Conservation (phyloP, 176 grass and related monocot species). For the Carex scoparia region DNA sequence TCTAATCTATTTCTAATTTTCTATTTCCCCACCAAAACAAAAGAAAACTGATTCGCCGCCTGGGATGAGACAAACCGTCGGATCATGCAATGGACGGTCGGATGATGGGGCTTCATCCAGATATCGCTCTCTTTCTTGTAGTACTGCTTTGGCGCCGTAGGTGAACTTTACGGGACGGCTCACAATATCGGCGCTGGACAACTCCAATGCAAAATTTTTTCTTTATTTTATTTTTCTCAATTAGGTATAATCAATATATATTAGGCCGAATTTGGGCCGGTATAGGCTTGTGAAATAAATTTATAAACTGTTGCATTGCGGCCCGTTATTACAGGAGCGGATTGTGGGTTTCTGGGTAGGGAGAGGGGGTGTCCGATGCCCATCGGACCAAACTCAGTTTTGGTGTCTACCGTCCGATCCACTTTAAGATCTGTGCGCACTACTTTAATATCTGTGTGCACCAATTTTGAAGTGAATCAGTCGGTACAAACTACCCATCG, state of each 20-base stretch:
- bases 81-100: constrained; percentile 8
- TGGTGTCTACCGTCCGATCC: too few relatives aligned
- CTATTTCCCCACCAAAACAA: neutral
- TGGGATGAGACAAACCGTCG: neutral
- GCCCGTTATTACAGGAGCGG: neutral
- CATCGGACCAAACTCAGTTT: too few relatives aligned
- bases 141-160: constrained; percentile 1
- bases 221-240: neutral
- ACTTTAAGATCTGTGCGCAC: too few relatives aligned
- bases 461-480: too few relatives aligned
- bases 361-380: too few relatives aligned
- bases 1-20: neutral
- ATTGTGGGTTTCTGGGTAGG: neutral
- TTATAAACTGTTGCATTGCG: neutral
- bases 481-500: too few relatives aligned
- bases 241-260: neutral
- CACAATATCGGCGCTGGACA: neutral
- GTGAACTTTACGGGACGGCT: neutral
- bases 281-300: neutral
- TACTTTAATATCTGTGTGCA: too few relatives aligned
- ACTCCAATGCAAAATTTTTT: neutral
- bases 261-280: neutral
- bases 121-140: neutral
- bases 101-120: neutral
- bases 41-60: neutral